Evolutionary conservation across 495 filamentous ascomycete species (phyloP), one percentile per base, ranked within the genome.

Genomic region (Annulohypoxylon moriforme): DNA sequence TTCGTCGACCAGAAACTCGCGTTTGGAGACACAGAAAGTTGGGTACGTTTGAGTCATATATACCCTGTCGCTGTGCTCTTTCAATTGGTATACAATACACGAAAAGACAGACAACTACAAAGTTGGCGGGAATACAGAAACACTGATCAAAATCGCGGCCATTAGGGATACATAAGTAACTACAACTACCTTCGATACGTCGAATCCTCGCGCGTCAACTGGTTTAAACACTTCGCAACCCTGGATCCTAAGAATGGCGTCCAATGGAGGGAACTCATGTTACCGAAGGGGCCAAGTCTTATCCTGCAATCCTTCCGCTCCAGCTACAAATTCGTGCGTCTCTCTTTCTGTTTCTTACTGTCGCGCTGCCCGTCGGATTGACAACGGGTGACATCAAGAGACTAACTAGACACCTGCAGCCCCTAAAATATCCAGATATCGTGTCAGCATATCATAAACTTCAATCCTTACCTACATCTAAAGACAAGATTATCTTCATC

Each of bases 361-460:
- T 29, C 24, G 10, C 16, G 18, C 46, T 14, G 8, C 47, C 14
- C 33, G 29, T 10, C 16, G 16, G 2, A n/a, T 33, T 14, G n/a
- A 33, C n/a, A 3, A 60, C 16, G 55, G 11, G 24, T 18, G 33
- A 38, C 11, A 38, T 49, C 1, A 42, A 44, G 1, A 22, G 11
- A 9, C 9, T 20, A 24, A 27, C 42, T 5, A 50, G 1, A 10
- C 20, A 42, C 18, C 53, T 49, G 50, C 44, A 97, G 94, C 94
- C 95, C 9, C 93, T 97, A 89, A 90, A 86, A 55, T 96, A 88
- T 74, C 94, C 95, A 0, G 94, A 98, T 81, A 89, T 86, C 57
- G 89, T 98, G 53, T 93, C 93, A 0, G 92, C 96, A 7, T 94
- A 94, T 75, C 96, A 98, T 79, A 97, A 92, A 76, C 86, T 99